A percentile compares a stretch with the other conserved stretches of the same genome.
Conservation (phyloP, 2,329 filamentous ascomycete species). For the Cryphonectria naterciae region DNA sequence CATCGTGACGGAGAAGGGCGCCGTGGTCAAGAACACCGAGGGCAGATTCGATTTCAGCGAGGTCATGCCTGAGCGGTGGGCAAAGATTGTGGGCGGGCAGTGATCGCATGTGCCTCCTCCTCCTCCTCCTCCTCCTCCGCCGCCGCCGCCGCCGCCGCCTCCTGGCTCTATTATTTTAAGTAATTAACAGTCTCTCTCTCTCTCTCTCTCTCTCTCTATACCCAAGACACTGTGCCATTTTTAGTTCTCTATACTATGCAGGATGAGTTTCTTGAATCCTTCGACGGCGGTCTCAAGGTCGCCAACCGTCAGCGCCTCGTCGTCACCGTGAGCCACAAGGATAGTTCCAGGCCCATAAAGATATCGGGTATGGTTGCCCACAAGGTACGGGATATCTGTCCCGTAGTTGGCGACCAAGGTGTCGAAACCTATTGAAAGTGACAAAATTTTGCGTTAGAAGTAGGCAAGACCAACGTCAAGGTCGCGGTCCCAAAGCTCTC, state of each 20-base stretch:
- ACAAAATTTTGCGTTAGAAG: not conserved
- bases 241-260: conserved; percentile 50
- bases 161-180: not conserved
- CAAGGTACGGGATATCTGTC: conserved; percentile 83
- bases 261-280: conserved; percentile 75
- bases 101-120: not conserved
- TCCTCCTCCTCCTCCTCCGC: not conserved
- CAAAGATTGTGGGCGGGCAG: conserved; percentile 37
- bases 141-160: too few relatives aligned
- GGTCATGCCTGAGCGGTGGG: conserved; percentile 62
- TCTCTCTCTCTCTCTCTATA: not conserved
- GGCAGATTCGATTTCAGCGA: conserved; percentile 70
- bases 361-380: conserved; percentile 68
- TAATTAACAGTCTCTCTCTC: not conserved
- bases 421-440: conserved; percentile 66
- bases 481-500: not conserved
- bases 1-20: conserved; percentile 89
- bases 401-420: conserved; percentile 87
- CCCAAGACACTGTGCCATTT: too few relatives aligned
- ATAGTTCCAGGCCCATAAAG: conserved; percentile 75
- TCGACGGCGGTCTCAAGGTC: conserved; percentile 79
- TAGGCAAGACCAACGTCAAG: not conserved
- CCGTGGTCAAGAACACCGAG: conserved; percentile 74
- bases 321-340: conserved; percentile 82
- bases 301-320: conserved; percentile 76